Percentiles rank a stretch among this genome's conserved stretches.
phyloP scores from a whole-genome alignment of 352 stramenopile species.

The Phytophthora megakarya region DNA sequence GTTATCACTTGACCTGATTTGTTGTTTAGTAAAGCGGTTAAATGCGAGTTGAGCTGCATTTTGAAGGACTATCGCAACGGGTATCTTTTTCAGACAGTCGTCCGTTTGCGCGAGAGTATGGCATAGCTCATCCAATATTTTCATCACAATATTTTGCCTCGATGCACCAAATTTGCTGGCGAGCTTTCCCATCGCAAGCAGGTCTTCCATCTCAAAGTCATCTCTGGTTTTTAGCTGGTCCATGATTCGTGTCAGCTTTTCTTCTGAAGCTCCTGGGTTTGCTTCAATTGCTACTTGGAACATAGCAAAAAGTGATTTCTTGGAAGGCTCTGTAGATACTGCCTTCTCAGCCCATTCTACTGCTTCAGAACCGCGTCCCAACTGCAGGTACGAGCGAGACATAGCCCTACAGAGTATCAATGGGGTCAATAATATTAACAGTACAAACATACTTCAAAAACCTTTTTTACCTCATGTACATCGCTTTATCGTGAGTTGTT shows the following conservation, averaged over 20 bases:
- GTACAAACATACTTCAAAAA: not conserved
- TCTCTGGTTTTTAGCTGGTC: conserved; percentile 47
- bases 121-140: conserved; percentile 65
- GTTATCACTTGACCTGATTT: conserved; percentile 1
- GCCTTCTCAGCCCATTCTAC: conserved; percentile 54
- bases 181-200: conserved; percentile 57
- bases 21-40: conserved; percentile 27
- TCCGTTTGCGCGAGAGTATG: conserved; percentile 17
- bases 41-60: conserved; percentile 73
- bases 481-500: conserved; percentile 38
- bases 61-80: conserved; percentile 55
- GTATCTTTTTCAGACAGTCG: conserved; percentile 21
- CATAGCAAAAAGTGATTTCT: conserved; percentile 62
- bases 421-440: conserved; percentile 1
- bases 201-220: conserved; percentile 70
- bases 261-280: conserved; percentile 14
- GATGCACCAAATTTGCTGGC: conserved; percentile 34
- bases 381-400: conserved; percentile 44
- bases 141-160: conserved; percentile 44
- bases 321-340: conserved; percentile 50
- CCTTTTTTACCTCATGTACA: conserved; percentile 58
- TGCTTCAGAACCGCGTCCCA: conserved; percentile 39
- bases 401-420: conserved; percentile 28
- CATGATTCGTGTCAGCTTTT: conserved; percentile 32
- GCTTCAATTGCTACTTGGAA: conserved; percentile 50